A percentile compares a stretch with the other conserved stretches of the same genome.
phyloP scores from a whole-genome alignment of 768 basidiomycete species.

The Calocybe cyanea region DNA sequence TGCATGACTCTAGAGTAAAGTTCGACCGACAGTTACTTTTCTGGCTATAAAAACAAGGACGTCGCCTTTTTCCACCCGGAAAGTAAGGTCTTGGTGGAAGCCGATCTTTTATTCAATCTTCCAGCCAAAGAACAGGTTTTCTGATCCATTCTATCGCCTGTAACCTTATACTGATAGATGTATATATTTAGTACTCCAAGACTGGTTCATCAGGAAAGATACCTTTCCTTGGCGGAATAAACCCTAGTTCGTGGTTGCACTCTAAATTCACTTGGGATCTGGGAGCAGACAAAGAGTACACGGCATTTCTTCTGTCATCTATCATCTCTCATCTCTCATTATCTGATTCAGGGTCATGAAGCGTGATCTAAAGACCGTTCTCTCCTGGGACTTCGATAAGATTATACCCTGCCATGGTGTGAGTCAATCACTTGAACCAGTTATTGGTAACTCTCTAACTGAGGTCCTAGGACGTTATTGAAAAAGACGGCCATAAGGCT shows the following conservation, averaged over 20 bases:
- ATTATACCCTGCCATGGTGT: constrained; percentile 64
- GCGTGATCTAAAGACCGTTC: constrained; percentile 55
- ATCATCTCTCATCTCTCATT: not conserved
- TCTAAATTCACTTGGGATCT: constrained; percentile 24
- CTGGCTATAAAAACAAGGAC: constrained; percentile 65
- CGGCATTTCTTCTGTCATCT: constrained; percentile 1
- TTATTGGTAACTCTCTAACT: not conserved
- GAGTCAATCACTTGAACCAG: constrained; percentile 3
- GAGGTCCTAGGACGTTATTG: constrained; percentile 43
- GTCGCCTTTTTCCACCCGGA: constrained; percentile 73
- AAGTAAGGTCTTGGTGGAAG: constrained; percentile 65
- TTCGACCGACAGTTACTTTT: constrained; percentile 47
- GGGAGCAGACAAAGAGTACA: constrained; percentile 30
- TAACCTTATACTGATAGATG: not conserved
- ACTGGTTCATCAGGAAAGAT: constrained; percentile 22
- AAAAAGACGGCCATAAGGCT: constrained; percentile 50
- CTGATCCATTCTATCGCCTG: not conserved
- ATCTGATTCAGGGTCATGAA: constrained; percentile 41
- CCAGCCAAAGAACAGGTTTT: constrained; percentile 69
- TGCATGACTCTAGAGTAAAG: not conserved
- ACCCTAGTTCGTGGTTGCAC: constrained; percentile 26
- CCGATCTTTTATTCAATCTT: constrained; percentile 80
- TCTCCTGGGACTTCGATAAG: constrained; percentile 62
- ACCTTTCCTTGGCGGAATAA: constrained; percentile 25
- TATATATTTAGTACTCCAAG: constrained; percentile 29